Evolutionary conservation across 1,284 basidiomycete species (phyloP).

Genomic region (Ceratobasidium sp.): DNA sequence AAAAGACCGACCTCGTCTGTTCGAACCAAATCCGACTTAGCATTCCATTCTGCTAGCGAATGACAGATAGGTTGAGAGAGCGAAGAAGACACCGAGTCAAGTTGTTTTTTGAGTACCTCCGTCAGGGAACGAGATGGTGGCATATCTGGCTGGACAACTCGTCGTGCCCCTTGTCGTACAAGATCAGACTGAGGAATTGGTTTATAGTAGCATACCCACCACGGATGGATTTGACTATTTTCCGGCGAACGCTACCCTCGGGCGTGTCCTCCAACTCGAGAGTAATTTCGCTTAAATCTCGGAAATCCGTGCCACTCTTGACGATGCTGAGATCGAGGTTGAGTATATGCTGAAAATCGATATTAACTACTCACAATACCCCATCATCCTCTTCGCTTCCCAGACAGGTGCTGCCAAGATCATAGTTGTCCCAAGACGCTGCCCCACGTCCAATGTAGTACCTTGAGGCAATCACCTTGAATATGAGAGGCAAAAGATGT

Average conservation of each 20-base stretch:
- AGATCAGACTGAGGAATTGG: background rate
- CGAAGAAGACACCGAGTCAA: constrained; percentile 74
- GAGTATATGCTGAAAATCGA: background rate
- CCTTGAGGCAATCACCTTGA: background rate
- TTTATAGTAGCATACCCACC: constrained; percentile 55
- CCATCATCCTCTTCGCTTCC: constrained; percentile 79
- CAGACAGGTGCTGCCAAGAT: constrained; percentile 62
- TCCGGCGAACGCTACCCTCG: constrained; percentile 67
- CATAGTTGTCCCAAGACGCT: constrained; percentile 73
- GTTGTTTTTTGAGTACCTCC: constrained; percentile 66
- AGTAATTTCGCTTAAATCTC: constrained; percentile 78
- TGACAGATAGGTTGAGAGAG: constrained; percentile 77
- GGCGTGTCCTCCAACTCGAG: constrained; percentile 70
- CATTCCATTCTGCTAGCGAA: constrained; percentile 72
- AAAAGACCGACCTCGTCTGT: constrained; percentile 62
- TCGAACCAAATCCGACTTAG: constrained; percentile 76
- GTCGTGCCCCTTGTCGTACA: constrained; percentile 63
- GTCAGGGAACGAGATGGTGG: constrained; percentile 66
- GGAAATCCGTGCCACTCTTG: constrained; percentile 91
- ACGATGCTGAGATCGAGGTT: constrained; percentile 55
- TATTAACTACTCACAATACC: constrained; percentile 59
- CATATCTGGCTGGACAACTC: constrained; percentile 66
- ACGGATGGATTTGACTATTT: constrained; percentile 68
- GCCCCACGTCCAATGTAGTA: constrained; percentile 81
- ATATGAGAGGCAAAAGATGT: too few relatives aligned